Conservation (phyloP, 495 filamentous ascomycete species). For the Usnea hakonensis region DNA sequence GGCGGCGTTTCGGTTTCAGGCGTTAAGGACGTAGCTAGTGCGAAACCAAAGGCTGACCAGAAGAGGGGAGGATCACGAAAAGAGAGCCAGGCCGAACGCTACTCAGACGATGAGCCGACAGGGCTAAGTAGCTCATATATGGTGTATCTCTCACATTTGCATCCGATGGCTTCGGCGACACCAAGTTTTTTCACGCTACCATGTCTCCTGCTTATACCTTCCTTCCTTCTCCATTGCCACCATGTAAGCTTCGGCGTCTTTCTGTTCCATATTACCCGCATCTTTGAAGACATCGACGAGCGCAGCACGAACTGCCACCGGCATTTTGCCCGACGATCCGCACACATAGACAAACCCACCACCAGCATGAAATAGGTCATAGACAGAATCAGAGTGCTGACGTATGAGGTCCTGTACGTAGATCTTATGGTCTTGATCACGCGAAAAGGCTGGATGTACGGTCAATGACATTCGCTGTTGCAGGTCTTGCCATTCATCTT, state of each 20-base stretch:
- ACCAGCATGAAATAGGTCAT: conserved; percentile 45
- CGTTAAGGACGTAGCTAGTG: too few species aligned
- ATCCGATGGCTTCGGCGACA: not conserved
- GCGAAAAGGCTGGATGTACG: conserved; percentile 76
- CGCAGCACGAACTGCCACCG: conserved; percentile 74
- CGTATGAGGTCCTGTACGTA: conserved; percentile 87
- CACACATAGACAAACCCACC: conserved; percentile 66
- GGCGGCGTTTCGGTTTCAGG: too few species aligned
- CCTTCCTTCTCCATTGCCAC: conserved; percentile 58
- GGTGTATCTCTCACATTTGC: too few species aligned
- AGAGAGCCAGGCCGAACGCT: too few species aligned
- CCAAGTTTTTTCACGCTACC: conserved; percentile 29
- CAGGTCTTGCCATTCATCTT: conserved; percentile 57
- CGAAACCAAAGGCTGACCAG: too few species aligned
- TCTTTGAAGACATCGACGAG: conserved; percentile 61
- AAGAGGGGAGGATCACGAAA: too few species aligned
- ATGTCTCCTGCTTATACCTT: conserved; percentile 73
- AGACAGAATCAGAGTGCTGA: conserved; percentile 50
- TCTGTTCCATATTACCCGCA: conserved; percentile 33
- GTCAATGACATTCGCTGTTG: conserved; percentile 33
- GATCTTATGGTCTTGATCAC: conserved; percentile 64
- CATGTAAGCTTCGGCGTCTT: conserved; percentile 51
- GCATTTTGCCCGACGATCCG: conserved; percentile 81
- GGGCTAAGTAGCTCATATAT: too few species aligned
- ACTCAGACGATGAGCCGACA: too few species aligned